phyloP scores from a whole-genome alignment of 2,329 filamentous ascomycete genomes.

The Thelonectria rubi region DNA sequence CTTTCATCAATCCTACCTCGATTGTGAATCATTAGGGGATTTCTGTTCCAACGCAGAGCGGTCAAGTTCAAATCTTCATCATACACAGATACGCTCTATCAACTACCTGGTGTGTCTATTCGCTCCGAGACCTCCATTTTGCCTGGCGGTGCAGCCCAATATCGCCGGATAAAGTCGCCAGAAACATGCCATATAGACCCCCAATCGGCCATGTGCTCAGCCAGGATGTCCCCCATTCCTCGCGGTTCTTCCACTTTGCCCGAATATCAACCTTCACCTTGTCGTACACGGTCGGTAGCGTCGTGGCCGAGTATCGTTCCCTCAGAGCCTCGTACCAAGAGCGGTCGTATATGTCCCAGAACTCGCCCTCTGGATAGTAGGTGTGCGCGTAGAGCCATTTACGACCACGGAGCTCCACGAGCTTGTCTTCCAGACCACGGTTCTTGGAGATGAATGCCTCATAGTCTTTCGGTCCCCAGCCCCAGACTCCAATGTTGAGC shows the following conservation, averaged over 20 bases:
- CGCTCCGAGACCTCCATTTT: constrained; percentile 23
- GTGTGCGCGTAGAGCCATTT: constrained; percentile 87
- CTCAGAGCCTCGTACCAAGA: constrained; percentile 67
- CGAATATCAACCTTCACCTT: constrained; percentile 65
- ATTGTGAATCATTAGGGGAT: no score
- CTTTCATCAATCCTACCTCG: no score
- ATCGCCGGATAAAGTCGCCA: constrained; percentile 32
- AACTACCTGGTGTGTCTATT: not conserved
- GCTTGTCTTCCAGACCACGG: constrained; percentile 69
- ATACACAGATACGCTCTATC: no score
- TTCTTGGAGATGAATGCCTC: constrained; percentile 70
- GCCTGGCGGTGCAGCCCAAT: constrained; percentile 26
- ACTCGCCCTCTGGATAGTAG: constrained; percentile 75
- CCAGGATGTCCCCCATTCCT: not conserved
- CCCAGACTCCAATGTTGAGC: constrained; percentile 76
- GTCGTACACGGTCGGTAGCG: constrained; percentile 70
- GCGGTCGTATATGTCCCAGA: constrained; percentile 68
- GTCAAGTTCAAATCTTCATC: no score
- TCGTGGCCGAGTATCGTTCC: constrained; percentile 65
- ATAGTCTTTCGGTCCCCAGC: constrained; percentile 66
- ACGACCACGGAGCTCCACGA: constrained; percentile 72
- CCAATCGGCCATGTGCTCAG: constrained; percentile 33
- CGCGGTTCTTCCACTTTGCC: constrained; percentile 9
- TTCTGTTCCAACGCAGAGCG: no score
- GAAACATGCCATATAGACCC: constrained; percentile 36